Base-by-base conservation (phyloP, 805 yeast genomes). In the Kodamaea hsintzibuensis region DNA sequence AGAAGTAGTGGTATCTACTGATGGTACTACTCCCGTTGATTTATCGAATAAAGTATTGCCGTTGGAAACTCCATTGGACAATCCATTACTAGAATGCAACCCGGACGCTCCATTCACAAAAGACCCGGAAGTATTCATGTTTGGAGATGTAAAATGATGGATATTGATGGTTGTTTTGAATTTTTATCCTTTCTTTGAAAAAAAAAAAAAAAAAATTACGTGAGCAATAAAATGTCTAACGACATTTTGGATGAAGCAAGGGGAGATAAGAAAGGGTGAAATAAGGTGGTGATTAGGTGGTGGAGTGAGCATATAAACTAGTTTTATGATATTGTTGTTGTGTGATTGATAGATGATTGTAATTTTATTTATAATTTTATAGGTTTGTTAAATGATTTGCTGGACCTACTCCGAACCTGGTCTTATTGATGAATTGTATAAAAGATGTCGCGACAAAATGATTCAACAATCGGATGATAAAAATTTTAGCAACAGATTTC, bases 401-500 rank as follows among this genome's bases (percentile, higher is more conserved):
- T n/a, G n/a, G n/a, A n/a, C n/a, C n/a, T n/a, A n/a, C n/a, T n/a
- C n/a, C n/a, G n/a, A n/a, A n/a, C n/a, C n/a, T n/a, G n/a, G n/a
- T n/a, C n/a, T n/a, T n/a, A n/a, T n/a, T n/a, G n/a, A n/a, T n/a
- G n/a, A n/a, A n/a, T n/a, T n/a, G n/a, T 37, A 13, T 12, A 12
- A 39, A 7, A 39, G n/a, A 12, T 3, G 10, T 12, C 10, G 19
- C 44, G 25, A 40, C 44, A 40, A 40, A 16, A 40, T 6, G 19
- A 40, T 17, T 16, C 19, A 40, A 39, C 14, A 39, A n/a, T 12
- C n/a, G 25, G 18, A 17, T 19, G 19, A 10, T 17, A 45, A 17
- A 47, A 51, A 45, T 38, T 51, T 51, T 19, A 25, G n/a, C 51
- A 47, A 48, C 51, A 33, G 44, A 50, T 45, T 14, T 39, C 44